Evolutionary conservation across 805 yeast species (phyloP).

Genomic region (Candida rishiriensis): DNA sequence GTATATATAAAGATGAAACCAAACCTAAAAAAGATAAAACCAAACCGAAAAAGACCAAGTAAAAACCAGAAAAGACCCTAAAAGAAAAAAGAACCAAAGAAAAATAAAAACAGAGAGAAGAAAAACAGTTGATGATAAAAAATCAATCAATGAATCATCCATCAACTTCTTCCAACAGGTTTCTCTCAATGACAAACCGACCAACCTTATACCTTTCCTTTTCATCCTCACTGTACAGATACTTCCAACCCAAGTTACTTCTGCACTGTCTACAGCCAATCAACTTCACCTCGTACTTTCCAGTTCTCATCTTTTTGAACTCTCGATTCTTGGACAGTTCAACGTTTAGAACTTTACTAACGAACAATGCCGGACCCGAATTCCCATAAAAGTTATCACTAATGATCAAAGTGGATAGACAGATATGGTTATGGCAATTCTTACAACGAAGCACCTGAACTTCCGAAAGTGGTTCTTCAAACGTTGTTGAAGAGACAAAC

Average conservation of each 20-base stretch:
- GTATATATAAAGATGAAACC: not conserved
- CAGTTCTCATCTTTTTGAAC: conserved; percentile 30
- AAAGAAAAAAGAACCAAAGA: not conserved
- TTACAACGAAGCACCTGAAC: conserved; percentile 26
- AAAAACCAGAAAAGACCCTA: not conserved
- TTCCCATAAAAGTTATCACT: conserved; percentile 31
- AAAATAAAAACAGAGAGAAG: not conserved
- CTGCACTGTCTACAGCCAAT: conserved; percentile 30
- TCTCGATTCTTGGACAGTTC: conserved; percentile 14
- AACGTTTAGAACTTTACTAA: conserved; percentile 28
- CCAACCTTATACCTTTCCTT: conserved; percentile 31
- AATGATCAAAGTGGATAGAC: conserved; percentile 24
- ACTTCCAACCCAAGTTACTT: conserved; percentile 31
- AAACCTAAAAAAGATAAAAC: not conserved
- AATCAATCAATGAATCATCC: conserved; percentile 2
- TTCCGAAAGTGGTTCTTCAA: not conserved
- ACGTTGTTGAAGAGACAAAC: not conserved
- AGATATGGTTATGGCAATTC: conserved; percentile 32
- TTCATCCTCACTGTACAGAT: conserved; percentile 25
- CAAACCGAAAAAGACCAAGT: not conserved
- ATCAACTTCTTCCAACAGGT: conserved; percentile 21
- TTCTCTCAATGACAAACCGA: conserved; percentile 31
- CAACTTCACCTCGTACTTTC: conserved; percentile 27
- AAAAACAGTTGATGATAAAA: not conserved
- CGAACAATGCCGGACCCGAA: conserved; percentile 31